A percentile compares a stretch with the other conserved stretches of the same genome.
These are phyloP conservation scores for Phyllostachys edulis DNA, from an alignment of 176 grass and related monocot species.

Conservation along the genomic window DNA sequence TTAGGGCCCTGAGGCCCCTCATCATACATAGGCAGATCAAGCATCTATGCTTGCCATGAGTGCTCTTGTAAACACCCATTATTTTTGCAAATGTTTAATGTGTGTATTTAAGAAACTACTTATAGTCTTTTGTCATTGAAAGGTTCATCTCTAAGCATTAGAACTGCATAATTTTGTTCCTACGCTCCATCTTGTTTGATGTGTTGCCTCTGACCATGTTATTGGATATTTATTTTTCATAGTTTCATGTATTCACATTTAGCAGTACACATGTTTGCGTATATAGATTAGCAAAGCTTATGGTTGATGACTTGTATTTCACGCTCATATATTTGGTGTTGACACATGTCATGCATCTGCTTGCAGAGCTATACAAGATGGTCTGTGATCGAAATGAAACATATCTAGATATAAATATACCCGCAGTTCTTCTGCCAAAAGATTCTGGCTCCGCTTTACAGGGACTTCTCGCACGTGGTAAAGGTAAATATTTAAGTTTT, in stretches of 20 bases:
- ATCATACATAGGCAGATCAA: not conserved
- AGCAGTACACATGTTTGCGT: not conserved
- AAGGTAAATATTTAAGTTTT: conserved; percentile 54
- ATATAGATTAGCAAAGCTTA: not conserved
- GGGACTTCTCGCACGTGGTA: conserved; percentile 39
- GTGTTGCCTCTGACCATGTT: not conserved
- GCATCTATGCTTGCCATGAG: not conserved
- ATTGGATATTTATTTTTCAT: conserved; percentile 6
- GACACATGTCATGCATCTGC: not conserved
- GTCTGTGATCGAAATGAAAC: conserved; percentile 85
- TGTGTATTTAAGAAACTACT: not conserved
- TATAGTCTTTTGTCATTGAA: not conserved
- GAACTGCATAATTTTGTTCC: not conserved
- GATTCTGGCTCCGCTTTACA: conserved; percentile 69
- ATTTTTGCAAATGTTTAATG: not conserved
- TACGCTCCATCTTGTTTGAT: not conserved
- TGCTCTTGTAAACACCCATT: not conserved
- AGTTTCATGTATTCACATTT: not conserved
- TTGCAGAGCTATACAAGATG: conserved; percentile 98
- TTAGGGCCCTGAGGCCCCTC: not conserved
- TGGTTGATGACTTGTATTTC: not conserved
- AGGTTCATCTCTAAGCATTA: not conserved
- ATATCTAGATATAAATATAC: conserved; percentile 73
- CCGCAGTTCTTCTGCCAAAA: conserved; percentile 88
- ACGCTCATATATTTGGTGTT: not conserved